These are phyloP conservation scores for Zalerion maritima DNA, from an alignment of 495 filamentous ascomycete genomes.

Conservation along the genomic window DNA sequence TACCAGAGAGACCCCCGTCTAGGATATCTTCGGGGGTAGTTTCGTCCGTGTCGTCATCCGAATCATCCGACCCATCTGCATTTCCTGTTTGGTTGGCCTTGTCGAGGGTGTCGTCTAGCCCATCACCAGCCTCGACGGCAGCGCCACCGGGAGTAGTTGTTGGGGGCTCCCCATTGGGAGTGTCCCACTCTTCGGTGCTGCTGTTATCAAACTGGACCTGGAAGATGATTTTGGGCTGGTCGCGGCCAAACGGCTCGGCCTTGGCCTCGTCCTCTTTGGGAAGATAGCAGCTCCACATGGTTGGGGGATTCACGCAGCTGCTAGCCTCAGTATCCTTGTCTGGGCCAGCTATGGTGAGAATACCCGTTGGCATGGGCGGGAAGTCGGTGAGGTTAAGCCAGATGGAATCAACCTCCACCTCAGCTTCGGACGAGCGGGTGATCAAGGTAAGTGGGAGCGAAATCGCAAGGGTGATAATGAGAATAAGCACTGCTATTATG, in stretches of 20 bases:
- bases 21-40: constrained; percentile 2
- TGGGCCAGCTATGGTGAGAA: constrained; percentile 58
- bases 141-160: too few species aligned
- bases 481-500: constrained; percentile 40
- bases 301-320: constrained; percentile 51
- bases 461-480: constrained; percentile 45
- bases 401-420: constrained; percentile 9
- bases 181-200: constrained; percentile 33
- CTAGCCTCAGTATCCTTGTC: constrained; percentile 40
- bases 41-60: constrained; percentile 3
- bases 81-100: constrained; percentile 13
- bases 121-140: too few species aligned
- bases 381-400: constrained; percentile 79
- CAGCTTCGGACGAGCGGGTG: background rate
- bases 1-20: too few species aligned
- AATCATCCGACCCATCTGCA: constrained; percentile 4
- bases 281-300: constrained; percentile 69
- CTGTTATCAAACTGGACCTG: constrained; percentile 70
- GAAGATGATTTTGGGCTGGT: constrained; percentile 63
- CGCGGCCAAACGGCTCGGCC: constrained; percentile 41
- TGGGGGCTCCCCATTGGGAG: constrained; percentile 18
- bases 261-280: constrained; percentile 57
- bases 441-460: constrained; percentile 32
- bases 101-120: constrained; percentile 16
- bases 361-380: constrained; percentile 71